A percentile compares a stretch with the other conserved stretches of the same genome.
Conservation (phyloP, 352 stramenopile species). For the Peronospora belbahrii region DNA sequence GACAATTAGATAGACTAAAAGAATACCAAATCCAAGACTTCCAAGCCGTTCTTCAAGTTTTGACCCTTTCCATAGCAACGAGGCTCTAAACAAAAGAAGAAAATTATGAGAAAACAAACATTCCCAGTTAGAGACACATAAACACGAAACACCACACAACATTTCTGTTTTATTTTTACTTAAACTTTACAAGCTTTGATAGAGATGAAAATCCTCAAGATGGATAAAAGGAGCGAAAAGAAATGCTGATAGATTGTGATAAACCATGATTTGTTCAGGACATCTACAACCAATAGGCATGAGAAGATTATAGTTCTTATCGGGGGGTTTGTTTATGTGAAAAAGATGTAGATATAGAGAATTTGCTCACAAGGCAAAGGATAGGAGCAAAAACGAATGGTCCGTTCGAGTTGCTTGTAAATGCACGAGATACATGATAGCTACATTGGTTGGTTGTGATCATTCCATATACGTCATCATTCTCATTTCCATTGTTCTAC, state of each 20-base stretch:
- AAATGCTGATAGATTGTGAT: constrained; percentile 36
- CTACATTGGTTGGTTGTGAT: constrained; percentile 8
- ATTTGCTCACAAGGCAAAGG: constrained; percentile 40
- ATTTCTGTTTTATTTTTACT: too few species aligned
- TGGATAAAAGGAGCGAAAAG: constrained; percentile 77
- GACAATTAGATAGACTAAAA: constrained; percentile 47
- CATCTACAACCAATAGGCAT: too few species aligned
- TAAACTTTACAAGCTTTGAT: constrained; percentile 89
- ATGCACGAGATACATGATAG: constrained; percentile 48
- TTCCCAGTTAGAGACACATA: too few species aligned
- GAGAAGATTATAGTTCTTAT: too few species aligned
- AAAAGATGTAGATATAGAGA: too few species aligned
- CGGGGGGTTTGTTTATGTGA: too few species aligned
- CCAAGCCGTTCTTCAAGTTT: constrained; percentile 59
- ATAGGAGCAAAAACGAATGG: constrained; percentile 27
- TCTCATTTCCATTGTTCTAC: too few species aligned
- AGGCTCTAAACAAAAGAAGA: too few species aligned
- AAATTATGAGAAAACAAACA: too few species aligned
- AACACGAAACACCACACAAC: too few species aligned
- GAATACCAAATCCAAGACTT: constrained; percentile 36
- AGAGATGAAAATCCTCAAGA: constrained; percentile 78
- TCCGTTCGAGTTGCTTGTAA: constrained; percentile 37
- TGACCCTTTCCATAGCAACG: constrained; percentile 80
- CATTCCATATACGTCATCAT: not conserved
- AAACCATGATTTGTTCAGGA: constrained; percentile 42